Evolutionary conservation across 1,284 basidiomycete genomes (phyloP), one percentile per base, ranked within the genome.

Genomic region (Papiliotrema fonsecae): DNA sequence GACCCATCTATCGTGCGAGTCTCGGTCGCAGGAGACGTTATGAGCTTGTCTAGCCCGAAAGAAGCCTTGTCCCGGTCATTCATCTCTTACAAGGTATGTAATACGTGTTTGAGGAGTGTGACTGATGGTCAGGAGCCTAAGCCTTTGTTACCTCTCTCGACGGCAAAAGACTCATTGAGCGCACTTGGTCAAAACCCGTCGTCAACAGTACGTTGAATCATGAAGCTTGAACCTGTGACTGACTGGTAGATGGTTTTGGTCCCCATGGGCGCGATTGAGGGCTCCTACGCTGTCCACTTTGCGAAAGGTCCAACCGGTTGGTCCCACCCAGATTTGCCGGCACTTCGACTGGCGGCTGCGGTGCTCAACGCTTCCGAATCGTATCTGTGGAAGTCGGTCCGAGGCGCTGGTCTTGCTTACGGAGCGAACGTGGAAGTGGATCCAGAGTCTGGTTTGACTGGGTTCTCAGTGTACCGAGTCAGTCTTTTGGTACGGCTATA

Each of bases 301-400:
- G 81, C 88, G 0, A 88, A 85, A 64, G 85, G 86, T 34, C 82
- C 90, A 39, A 46, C 54, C 13, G 88, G 89, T 16, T 91, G 86
- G 68, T 72, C 82, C 54, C 85, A 97, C 68, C 82, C 86, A 1
- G 90, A 97, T 57, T 85, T 85, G 51, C 86, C 94, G 1, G 86
- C 87, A 14, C 75, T 97, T 28, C 81, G 84, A 28, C 81, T 98
- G n/a, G 85, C 92, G 1, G 75, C 86, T 6, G 86, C 92, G 55
- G 83, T 93, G 4, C 76, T 99, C 42, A 97, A 97, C 60, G 94
- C 91, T 2, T 85, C 92, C 43, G 96, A 98, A 76, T 87, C 87
- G 57, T 97, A 86, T 71, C 81, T 98, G 50, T 98, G 96, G 94
- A 70, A 73, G 85, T 86, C 85, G 52, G 90, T 97, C 56, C 84